Base-by-base conservation (phyloP, 2,329 filamentous ascomycete species). In the Byssochlamys sp. region DNA sequence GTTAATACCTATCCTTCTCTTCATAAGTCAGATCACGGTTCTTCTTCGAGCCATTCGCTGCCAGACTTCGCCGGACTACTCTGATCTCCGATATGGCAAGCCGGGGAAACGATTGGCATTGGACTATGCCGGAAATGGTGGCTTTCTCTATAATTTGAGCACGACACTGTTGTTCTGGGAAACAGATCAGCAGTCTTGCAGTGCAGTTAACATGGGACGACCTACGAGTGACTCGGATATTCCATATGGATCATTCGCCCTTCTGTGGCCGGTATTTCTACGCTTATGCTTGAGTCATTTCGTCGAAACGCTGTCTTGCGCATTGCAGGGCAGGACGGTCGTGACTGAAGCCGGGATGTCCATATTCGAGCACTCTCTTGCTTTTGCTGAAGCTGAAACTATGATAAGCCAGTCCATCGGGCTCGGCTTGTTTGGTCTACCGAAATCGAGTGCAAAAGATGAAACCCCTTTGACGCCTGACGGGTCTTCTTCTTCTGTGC, bases 271-370 rank as follows among this genome's bases (percentile, higher is more conserved):
- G 2, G 71, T 78, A 2, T 81, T 81, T 59, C 61, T 78, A 55
- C 67, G 73, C 3, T 67, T 87, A 7, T 84, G 82, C 61, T 73
- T 86, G 1, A 91, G 90, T 64, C 90, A 96, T 69, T 92, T 97
- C 64, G 77, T 96, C 24, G 94, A 97, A 73, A 94, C 90, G 0
- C 76, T 97, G 9, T 87, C 88, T 3, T 95, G 90, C 71, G 90
- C 92, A 9, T 81, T 97, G 5, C 90, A 96, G 71, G 92, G 92
- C 31, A 84, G 88, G 2, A 82, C 84, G 2, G 83, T 90, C 0
- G 84, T 88, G 61, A 87, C 89, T 0, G 94, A 97, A 74, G 95
- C 90, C 1, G 91, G 91, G 19, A 96, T 97, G 89, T 96, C 91
- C 0, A 82, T 96, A 1, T 96, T 97, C 66, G 94, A 99, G 70